Evolutionary conservation across 2,329 filamentous ascomycete species (phyloP).

Genomic region (Arthroderma sp.): DNA sequence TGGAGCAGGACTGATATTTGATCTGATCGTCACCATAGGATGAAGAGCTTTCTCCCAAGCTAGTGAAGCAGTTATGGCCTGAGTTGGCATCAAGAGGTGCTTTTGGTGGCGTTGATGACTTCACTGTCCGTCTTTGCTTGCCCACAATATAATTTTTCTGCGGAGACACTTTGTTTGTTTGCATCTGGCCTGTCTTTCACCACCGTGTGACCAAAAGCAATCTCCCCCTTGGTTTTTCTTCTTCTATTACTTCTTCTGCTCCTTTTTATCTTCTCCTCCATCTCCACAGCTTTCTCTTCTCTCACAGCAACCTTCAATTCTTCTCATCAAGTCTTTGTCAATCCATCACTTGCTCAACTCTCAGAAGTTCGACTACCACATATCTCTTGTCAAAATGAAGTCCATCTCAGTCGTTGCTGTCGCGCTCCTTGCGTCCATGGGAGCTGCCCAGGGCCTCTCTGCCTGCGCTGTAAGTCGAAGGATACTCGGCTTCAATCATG

Average conservation of each 20-base stretch:
- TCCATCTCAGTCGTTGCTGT: conserved; percentile 12
- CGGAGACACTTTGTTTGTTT: neutral
- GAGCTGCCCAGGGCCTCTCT: conserved; percentile 15
- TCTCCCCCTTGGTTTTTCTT: neutral
- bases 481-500: neutral
- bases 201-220: neutral
- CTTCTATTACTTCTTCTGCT: conserved; percentile 3
- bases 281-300: conserved; percentile 1
- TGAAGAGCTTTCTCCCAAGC: too few species aligned
- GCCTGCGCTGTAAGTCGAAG: conserved; percentile 16
- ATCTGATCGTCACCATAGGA: too few species aligned
- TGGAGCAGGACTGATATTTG: too few species aligned
- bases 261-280: neutral
- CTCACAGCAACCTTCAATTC: neutral
- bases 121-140: too few species aligned
- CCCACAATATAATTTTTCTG: too few species aligned
- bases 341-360: neutral
- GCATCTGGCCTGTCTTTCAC: neutral
- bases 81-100: too few species aligned
- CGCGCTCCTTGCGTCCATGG: conserved; percentile 11
- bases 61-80: too few species aligned
- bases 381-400: conserved; percentile 15
- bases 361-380: neutral
- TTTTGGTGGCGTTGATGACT: too few species aligned
- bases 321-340: neutral